Evolutionary conservation across 495 filamentous ascomycete species (phyloP), one percentile per base, ranked within the genome.

Genomic region (Talaromyces stipitatus): DNA sequence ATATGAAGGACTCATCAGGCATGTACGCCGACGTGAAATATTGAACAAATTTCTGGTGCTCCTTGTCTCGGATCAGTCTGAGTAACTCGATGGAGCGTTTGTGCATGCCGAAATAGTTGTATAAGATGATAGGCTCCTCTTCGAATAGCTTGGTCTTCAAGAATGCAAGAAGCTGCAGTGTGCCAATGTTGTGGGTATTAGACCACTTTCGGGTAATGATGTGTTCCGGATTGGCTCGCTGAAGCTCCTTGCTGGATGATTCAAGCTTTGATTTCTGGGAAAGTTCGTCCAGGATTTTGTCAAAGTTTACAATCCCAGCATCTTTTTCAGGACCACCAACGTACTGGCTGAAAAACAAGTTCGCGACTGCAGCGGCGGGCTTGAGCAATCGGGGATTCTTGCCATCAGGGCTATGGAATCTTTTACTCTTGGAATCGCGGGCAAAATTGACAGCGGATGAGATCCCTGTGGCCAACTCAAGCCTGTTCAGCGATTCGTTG

Each of bases 41-140:
- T 41, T 65, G 64, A 16, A 64, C 62, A 51, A 69, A 67, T 33
- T 63, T 67, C 0, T 63, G 59, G 55, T 69, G 60, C 58, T 67
- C 64, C 26, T 67, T 66, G 26, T 51, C 61, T 43, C 53, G 51
- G 50, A 69, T 67, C 24, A 60, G 61, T 36, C 67, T 61, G 9
- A 69, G 60, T 23, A 69, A 46, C 52, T 69, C 62, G 6, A 67
- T 2, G 50, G 62, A 64, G 58, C 64, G 65, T 56, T 64, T 64
- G 43, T 69, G 65, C 64, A 69, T 67, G 41, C 67, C 64, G 27
- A 69, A 64, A 47, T 69, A 69, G 57, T 67, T 67, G 57, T 54
- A 69, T 32, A 67, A 12, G 10, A 67, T 61, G 3, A 64, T 4
- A 18, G 64, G 67, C 64, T 69, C 64, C 30, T 65, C 64, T 60